phyloP scores from a whole-genome alignment of 768 basidiomycete species.

The Suillus placidus region DNA sequence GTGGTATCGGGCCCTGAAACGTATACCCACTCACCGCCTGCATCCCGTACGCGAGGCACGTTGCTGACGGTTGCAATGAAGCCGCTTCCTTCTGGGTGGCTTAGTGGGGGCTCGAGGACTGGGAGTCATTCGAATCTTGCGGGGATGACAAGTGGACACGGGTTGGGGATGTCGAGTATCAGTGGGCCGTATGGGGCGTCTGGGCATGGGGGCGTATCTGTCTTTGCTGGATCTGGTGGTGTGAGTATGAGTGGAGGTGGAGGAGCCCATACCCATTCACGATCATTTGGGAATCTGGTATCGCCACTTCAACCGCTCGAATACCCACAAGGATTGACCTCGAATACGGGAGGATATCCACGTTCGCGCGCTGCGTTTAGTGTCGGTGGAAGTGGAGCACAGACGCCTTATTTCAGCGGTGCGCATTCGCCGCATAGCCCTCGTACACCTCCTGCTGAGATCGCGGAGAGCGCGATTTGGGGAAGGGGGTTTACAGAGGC shows the following conservation, averaged over 20 bases:
- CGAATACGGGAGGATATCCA: not conserved
- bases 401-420: constrained; percentile 2
- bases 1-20: constrained; percentile 40
- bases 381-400: not conserved
- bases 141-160: not conserved
- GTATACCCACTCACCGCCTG: constrained; percentile 53
- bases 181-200: not conserved
- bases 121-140: not conserved
- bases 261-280: not conserved
- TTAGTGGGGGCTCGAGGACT: constrained; percentile 15
- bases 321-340: not conserved
- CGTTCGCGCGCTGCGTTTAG: constrained; percentile 4
- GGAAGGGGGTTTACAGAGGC: constrained; percentile 74
- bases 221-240: not conserved
- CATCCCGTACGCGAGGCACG: constrained; percentile 53
- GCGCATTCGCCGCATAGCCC: constrained; percentile 2
- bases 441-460: constrained; percentile 20
- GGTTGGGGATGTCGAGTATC: not conserved
- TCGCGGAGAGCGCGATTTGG: constrained; percentile 42
- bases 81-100: constrained; percentile 51
- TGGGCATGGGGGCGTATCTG: not conserved
- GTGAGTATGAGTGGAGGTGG: not conserved
- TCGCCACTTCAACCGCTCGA: constrained; percentile 5
- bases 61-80: constrained; percentile 66
- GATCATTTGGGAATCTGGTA: not conserved